These are phyloP conservation scores for Teunomyces aglyptinius DNA, from an alignment of 805 yeast species.

Conservation along the genomic window DNA sequence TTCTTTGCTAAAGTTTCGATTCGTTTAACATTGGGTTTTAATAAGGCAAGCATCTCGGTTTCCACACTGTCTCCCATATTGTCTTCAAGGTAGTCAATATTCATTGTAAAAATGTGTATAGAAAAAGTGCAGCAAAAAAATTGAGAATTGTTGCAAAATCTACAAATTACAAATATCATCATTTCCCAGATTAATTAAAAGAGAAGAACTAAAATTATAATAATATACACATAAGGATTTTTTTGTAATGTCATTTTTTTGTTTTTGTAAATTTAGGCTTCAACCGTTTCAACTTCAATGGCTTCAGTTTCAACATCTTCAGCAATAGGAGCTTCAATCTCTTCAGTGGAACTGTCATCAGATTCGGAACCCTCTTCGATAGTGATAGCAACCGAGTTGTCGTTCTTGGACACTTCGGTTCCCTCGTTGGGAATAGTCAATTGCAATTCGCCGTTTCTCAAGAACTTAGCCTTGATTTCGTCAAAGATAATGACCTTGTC, in stretches of 20 bases:
- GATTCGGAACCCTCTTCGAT: conserved; percentile 16
- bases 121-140: not conserved
- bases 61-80: not conserved
- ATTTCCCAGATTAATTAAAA: not conserved
- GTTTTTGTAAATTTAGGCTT: conserved; percentile 2
- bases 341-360: conserved; percentile 11
- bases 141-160: not conserved
- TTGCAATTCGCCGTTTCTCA: conserved; percentile 41
- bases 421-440: conserved; percentile 38
- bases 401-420: conserved; percentile 15
- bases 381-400: conserved; percentile 25
- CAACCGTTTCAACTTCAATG: conserved; percentile 4
- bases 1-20: not conserved
- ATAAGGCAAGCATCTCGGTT: not conserved
- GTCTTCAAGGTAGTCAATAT: not conserved
- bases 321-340: conserved; percentile 9
- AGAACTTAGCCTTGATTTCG: conserved; percentile 37
- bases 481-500: conserved; percentile 37
- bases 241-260: not conserved
- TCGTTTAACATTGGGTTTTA: not conserved
- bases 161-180: not conserved
- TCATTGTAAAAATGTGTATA: not conserved
- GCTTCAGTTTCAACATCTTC: conserved; percentile 8
- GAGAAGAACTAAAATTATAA: not conserved
- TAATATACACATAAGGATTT: not conserved